Base-by-base conservation (phyloP, 768 basidiomycete species). In the Boletus eberwhitei region DNA sequence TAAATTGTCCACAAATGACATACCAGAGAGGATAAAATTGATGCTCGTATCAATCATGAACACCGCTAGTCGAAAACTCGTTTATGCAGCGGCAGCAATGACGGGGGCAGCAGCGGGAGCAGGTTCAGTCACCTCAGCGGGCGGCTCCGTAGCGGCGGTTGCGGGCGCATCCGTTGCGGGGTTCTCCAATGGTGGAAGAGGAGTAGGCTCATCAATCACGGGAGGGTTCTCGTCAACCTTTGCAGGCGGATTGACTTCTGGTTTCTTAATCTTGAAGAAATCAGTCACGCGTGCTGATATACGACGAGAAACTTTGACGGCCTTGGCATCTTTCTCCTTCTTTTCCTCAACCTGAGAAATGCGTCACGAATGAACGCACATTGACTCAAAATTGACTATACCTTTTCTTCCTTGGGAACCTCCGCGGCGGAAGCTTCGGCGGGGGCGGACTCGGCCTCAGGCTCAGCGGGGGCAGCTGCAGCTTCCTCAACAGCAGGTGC, bases 191-290 rank as follows among this genome's bases (percentile, higher is more conserved):
- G 93, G 92, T 51, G 89, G 90, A 59, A 93, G 83, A 12, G 87
- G 87, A 31, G 80, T 64, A 46, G 89, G 90, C 74, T 90, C 85
- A 47, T 92, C 93, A 61, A 94, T 88, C 78, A 86, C 85, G 60
- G 93, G 92, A 37, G 93, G 90, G 70, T 90, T 79, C 77, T 93
- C 90, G 59, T 92, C 87, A 53, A 93, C 89, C 79, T 92, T 93
- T 43, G 90, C 79, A 52, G 91, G 83, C 7, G 85, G 67, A 12
- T 78, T 66, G 35, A 84, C 81, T 66, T 89, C 86, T 14, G 74
- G 61, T 74, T 84, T 75, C 77, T 81, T 89, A 52, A 79, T 46
- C 79, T 87, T 92, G 84, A 95, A 90, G 73, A 95, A 81, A 50
- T 87, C 88, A 50, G 80, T 81, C 40, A 96, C 84, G 21, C 90